Percentiles rank a stretch among this genome's conserved stretches.
These are phyloP conservation scores for Tricholoma flavovirens DNA, from an alignment of 768 basidiomycete genomes.

Conservation along the genomic window DNA sequence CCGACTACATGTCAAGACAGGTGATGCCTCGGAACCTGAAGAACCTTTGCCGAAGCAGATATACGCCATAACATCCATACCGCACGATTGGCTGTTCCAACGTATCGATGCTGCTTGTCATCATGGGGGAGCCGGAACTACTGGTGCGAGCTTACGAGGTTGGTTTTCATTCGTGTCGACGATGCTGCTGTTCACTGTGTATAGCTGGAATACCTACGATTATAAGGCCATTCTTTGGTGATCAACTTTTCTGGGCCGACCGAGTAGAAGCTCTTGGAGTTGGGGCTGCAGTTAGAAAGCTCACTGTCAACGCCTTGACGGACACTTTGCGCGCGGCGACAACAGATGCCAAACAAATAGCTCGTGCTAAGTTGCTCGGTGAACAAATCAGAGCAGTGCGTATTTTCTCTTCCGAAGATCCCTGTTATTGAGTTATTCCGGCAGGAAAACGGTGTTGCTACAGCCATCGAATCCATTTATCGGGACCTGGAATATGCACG, in stretches of 20 bases:
- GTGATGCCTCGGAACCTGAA: slow-evolving; percentile 55
- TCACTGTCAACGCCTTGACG: slow-evolving; percentile 72
- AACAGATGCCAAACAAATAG: slow-evolving; percentile 83
- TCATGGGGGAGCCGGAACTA: slow-evolving; percentile 96
- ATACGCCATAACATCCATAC: slow-evolving; percentile 78
- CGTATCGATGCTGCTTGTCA: slow-evolving; percentile 96
- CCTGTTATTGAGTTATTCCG: slow-evolving; percentile 6
- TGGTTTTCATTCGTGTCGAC: slow-evolving; percentile 11
- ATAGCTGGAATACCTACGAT: slow-evolving; percentile 91
- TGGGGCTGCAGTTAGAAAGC: slow-evolving; percentile 81
- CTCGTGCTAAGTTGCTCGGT: slow-evolving; percentile 77
- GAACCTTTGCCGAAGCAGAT: slow-evolving; percentile 74
- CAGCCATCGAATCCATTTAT: slow-evolving; percentile 93
- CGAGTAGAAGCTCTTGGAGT: slow-evolving; percentile 95
- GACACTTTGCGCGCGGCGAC: slow-evolving; percentile 80
- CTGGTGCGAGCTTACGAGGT: slow-evolving; percentile 92
- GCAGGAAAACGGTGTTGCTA: slow-evolving; percentile 92
- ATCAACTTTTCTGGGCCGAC: slow-evolving; percentile 97
- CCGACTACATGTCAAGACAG: slow-evolving; percentile 63
- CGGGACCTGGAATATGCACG: slow-evolving; percentile 94
- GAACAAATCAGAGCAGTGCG: slow-evolving; percentile 80
- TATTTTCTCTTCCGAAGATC: not conserved
- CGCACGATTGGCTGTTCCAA: slow-evolving; percentile 95
- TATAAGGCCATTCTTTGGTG: slow-evolving; percentile 96
- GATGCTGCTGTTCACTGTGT: slow-evolving; percentile 6